Evolutionary conservation across 257 asterid species (phyloP), one percentile per base, ranked within the genome.

Genomic region (Solanum pimpinellifolium): DNA sequence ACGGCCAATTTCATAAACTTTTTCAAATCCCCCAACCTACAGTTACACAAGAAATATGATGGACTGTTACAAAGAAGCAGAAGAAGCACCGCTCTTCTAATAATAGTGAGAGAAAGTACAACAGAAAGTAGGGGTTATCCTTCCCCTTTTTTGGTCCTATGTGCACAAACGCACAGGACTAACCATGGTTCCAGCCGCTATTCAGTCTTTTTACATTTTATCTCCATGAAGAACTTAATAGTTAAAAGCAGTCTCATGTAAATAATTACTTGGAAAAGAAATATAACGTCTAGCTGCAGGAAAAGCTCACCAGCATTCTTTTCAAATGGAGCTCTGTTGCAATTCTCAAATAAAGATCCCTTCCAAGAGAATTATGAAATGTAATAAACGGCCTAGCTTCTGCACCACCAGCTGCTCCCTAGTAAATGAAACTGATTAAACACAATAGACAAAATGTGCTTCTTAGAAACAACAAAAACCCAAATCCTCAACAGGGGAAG

Each of bases 381-480:
- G 99, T 95, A 88, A 97, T 93, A 88, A 97, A 97, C 69, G 99
- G 99, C 93, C 99, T 97, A 89, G 99, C 99, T 89, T 97, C 99
- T 90, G 99, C 99, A 78, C 99, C 99, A 84, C 99, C 99, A 83
- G 97, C 99, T 86, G 99, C 98, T 89, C 99, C 99, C 99, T 97
- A 89, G 87, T 88, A 84, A 31, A 90, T 59, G 70, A 92, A 92
- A 85, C 69, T 86, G 89, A 86, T 87, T 87, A 90, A 86, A 69
- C 31, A 62, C 37, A 35, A 13, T n/a, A 74, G 65, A 68, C 60
- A 46, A 39, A 46, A 59, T 76, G 49, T 11, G 56, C 49, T 35
- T 21, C 70, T 31, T 52, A 83, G 15, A 9, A 37, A 27, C 31
- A 31, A 39, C 31, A 37, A 44, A 81, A 73, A 33, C 20, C 6